Percentiles rank a stretch among this genome's conserved stretches.
phyloP scores from a whole-genome alignment of 1,139 yeast genomes.

The Tardiomyces digboiensis region DNA sequence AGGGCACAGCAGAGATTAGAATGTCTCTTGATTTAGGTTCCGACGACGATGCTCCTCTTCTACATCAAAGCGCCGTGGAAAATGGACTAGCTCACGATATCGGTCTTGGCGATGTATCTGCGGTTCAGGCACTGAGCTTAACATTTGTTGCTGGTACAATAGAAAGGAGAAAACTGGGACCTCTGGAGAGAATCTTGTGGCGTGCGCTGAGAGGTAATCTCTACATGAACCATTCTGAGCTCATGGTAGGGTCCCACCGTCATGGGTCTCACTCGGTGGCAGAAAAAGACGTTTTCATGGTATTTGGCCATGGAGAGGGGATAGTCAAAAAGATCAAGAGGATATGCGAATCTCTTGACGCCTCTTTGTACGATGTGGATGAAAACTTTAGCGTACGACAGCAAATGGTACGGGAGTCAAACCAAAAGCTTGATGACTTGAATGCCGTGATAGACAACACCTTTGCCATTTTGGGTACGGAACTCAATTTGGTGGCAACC shows the following conservation, averaged over 20 bases:
- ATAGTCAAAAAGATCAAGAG: constrained; percentile 58
- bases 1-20: background rate
- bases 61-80: constrained; percentile 4
- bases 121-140: constrained; percentile 26
- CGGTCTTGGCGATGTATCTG: constrained; percentile 14
- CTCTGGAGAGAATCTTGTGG: constrained; percentile 87
- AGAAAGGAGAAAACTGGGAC: constrained; percentile 54
- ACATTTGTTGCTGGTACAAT: constrained; percentile 80
- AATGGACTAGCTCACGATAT: constrained; percentile 13
- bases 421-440: constrained; percentile 51
- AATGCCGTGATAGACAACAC: constrained; percentile 67
- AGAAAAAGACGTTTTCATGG: constrained; percentile 68
- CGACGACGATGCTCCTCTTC: constrained; percentile 4
- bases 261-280: constrained; percentile 38
- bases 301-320: constrained; percentile 80
- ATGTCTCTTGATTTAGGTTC: constrained; percentile 18
- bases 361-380: constrained; percentile 58
- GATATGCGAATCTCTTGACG: constrained; percentile 80
- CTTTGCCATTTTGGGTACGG: constrained; percentile 57
- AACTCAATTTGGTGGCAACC: constrained; percentile 63
- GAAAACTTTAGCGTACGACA: constrained; percentile 49
- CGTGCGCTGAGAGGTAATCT: constrained; percentile 86
- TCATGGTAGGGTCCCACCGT: constrained; percentile 49
- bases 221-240: constrained; percentile 60
- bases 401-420: constrained; percentile 48